These are phyloP conservation scores for Mimosa bimucronata DNA, from an alignment of 306 rosid species.

Conservation along the genomic window DNA sequence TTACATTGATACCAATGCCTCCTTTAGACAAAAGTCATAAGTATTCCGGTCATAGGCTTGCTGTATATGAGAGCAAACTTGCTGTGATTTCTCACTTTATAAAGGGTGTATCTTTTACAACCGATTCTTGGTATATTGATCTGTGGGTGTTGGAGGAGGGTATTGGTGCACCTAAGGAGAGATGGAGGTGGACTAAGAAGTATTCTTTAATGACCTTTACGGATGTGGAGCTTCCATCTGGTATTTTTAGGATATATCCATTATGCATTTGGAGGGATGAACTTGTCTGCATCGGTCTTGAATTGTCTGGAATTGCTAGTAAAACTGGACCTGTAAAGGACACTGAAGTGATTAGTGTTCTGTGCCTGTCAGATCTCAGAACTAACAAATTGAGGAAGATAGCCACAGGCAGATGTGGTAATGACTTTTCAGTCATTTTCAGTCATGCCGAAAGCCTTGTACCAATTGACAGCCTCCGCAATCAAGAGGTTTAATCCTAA, in stretches of 20 bases:
- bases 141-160: not conserved
- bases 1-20: not conserved
- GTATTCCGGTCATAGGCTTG: not conserved
- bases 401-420: not conserved
- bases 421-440: not conserved
- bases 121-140: not conserved
- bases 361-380: not conserved
- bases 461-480: not conserved
- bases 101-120: not conserved
- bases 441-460: conserved; percentile 33
- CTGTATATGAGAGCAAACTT: not conserved
- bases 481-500: not conserved
- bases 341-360: not conserved
- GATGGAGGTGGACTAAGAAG: not conserved
- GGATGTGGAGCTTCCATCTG: not conserved
- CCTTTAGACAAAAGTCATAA: not conserved
- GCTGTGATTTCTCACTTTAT: not conserved
- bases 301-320: not conserved
- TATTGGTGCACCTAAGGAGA: not conserved
- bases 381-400: not conserved
- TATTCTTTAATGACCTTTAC: not conserved
- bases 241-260: not conserved
- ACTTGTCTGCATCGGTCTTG: not conserved
- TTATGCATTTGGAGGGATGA: not conserved
- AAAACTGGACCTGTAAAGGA: not conserved